Evolutionary conservation across 768 basidiomycete species (phyloP).

Genomic region (Auricularia cornea): DNA sequence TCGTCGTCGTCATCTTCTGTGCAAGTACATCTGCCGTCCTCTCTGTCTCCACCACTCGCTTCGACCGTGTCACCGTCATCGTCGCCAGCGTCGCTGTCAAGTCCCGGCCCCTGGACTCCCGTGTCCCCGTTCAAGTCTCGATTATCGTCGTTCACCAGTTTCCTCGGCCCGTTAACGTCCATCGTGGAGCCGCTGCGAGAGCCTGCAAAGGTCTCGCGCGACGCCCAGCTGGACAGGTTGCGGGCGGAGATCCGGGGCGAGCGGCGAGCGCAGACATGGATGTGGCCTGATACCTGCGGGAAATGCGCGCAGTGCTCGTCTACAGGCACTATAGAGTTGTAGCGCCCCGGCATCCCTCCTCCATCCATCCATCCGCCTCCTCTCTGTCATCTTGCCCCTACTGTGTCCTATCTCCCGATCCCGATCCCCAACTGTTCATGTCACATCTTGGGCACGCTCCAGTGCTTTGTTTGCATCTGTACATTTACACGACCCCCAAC

Average conservation of each 20-base stretch:
- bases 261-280: background rate
- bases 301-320: background rate
- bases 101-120: conserved; percentile 9
- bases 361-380: background rate
- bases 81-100: conserved; percentile 28
- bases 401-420: background rate
- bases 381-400: background rate
- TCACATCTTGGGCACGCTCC: background rate
- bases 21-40: conserved; percentile 32
- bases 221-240: conserved; percentile 59
- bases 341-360: background rate
- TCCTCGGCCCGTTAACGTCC: conserved; percentile 8
- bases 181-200: conserved; percentile 17
- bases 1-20: background rate
- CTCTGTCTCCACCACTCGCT: conserved; percentile 46
- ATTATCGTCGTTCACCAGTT: conserved; percentile 8
- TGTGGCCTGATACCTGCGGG: background rate
- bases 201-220: conserved; percentile 46
- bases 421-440: background rate
- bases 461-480: background rate
- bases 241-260: conserved; percentile 43
- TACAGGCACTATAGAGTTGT: background rate
- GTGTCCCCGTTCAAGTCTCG: conserved; percentile 16
- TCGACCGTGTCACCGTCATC: conserved; percentile 45
- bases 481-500: background rate